Conservation (phyloP, 805 yeast species). For the Candida boidinii region DNA sequence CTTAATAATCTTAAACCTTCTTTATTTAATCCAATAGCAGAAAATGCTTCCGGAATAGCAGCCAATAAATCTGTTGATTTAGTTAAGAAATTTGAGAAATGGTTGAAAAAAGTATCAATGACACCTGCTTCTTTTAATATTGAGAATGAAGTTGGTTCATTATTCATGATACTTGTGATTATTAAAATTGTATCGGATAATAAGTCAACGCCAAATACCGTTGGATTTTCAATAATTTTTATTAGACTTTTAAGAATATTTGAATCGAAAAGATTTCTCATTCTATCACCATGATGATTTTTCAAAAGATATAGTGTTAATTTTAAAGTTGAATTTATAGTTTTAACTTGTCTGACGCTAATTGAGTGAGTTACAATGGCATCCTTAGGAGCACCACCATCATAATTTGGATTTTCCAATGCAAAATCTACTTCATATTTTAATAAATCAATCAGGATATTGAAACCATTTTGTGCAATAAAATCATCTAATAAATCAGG, state of each 20-base stretch:
- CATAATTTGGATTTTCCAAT: slow-evolving; percentile 45
- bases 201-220: slow-evolving; percentile 58
- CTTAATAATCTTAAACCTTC: slow-evolving; percentile 59
- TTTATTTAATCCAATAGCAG: slow-evolving; percentile 73
- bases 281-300: slow-evolving; percentile 74
- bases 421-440: slow-evolving; percentile 60
- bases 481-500: slow-evolving; percentile 54
- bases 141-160: slow-evolving; percentile 83
- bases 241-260: slow-evolving; percentile 58
- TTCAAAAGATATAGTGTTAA: slow-evolving; percentile 56
- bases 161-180: slow-evolving; percentile 66
- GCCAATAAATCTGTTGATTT: slow-evolving; percentile 49
- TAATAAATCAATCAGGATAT: slow-evolving; percentile 47
- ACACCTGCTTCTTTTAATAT: slow-evolving; percentile 73
- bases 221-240: slow-evolving; percentile 45
- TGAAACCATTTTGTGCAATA: slow-evolving; percentile 59
- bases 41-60: slow-evolving; percentile 65
- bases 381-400: slow-evolving; percentile 46
- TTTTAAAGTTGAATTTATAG: slow-evolving; percentile 51
- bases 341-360: slow-evolving; percentile 51
- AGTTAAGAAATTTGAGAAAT: slow-evolving; percentile 46
- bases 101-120: slow-evolving; percentile 53
- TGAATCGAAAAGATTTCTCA: slow-evolving; percentile 81
- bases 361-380: slow-evolving; percentile 41
- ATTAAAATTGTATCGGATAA: slow-evolving; percentile 54